A percentile compares a stretch with the other conserved stretches of the same genome.
These are phyloP conservation scores for Diaporthe citri DNA, from an alignment of 2,329 filamentous ascomycete species.

Conservation along the genomic window DNA sequence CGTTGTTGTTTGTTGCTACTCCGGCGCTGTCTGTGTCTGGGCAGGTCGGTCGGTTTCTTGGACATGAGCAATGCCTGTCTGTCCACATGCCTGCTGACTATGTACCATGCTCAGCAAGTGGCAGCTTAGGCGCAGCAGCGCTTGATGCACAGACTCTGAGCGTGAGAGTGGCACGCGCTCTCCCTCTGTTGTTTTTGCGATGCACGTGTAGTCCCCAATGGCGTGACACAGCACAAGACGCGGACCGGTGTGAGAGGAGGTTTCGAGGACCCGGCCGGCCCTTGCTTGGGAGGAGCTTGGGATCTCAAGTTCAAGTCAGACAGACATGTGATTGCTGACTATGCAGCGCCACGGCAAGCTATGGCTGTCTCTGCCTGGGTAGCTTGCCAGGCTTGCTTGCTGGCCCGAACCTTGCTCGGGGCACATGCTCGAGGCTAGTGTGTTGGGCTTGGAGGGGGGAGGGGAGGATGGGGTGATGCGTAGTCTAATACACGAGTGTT, in stretches of 20 bases:
- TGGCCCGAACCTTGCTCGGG: background rate
- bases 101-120: background rate
- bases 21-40: background rate
- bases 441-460: background rate
- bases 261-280: background rate
- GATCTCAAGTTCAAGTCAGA: no score
- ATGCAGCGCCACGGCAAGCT: background rate
- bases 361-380: background rate
- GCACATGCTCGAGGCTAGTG: slow-evolving; percentile 22
- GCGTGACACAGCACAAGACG: slow-evolving; percentile 6
- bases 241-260: slow-evolving; percentile 11
- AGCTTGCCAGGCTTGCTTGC: background rate
- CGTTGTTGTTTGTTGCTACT: background rate
- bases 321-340: slow-evolving; percentile 32
- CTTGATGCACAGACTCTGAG: background rate
- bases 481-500: background rate
- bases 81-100: background rate
- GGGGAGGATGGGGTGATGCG: background rate
- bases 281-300: background rate
- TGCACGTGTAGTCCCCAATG: slow-evolving; percentile 1
- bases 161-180: background rate
- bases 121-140: background rate
- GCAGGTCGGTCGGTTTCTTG: background rate
- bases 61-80: background rate
- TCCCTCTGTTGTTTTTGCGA: background rate